Evolutionary conservation across 805 yeast species (phyloP).

Genomic region (Lachancea thermotolerans): DNA sequence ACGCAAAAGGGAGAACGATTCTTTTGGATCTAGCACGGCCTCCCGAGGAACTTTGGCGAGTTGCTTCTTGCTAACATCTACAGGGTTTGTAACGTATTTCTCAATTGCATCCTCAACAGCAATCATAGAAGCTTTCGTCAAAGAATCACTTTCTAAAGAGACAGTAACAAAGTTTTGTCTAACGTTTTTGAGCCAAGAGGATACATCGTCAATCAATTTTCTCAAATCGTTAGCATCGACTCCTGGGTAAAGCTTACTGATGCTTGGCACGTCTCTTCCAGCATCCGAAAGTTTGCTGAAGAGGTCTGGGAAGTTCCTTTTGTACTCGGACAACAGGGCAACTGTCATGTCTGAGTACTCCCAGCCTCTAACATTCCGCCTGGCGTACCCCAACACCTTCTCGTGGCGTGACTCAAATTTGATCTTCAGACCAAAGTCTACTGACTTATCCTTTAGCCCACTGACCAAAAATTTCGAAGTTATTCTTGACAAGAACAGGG

Average conservation of each 20-base stretch:
- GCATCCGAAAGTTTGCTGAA: slow-evolving; percentile 37
- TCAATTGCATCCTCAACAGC: slow-evolving; percentile 60
- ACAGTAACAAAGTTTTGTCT: slow-evolving; percentile 55
- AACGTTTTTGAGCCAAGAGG: slow-evolving; percentile 41
- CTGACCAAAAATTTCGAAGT: slow-evolving; percentile 66
- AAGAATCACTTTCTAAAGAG: slow-evolving; percentile 68
- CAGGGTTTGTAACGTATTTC: slow-evolving; percentile 39
- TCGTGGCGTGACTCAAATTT: slow-evolving; percentile 73
- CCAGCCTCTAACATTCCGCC: slow-evolving; percentile 65
- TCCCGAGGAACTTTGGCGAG: slow-evolving; percentile 77
- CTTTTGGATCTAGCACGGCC: slow-evolving; percentile 72
- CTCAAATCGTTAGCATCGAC: slow-evolving; percentile 26
- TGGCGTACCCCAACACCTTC: slow-evolving; percentile 85
- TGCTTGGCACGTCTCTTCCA: slow-evolving; percentile 26
- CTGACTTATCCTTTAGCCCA: slow-evolving; percentile 43
- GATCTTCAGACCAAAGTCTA: slow-evolving; percentile 75
- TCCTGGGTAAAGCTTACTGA: slow-evolving; percentile 33
- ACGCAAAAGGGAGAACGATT: slow-evolving; percentile 63
- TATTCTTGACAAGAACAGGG: slow-evolving; percentile 65
- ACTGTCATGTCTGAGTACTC: slow-evolving; percentile 73
- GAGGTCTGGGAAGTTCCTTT: slow-evolving; percentile 52
- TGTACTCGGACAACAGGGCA: slow-evolving; percentile 55
- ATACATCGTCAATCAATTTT: slow-evolving; percentile 27
- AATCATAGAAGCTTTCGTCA: slow-evolving; percentile 57
- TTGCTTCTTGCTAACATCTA: slow-evolving; percentile 44